Conservation (phyloP, 148 eudicot species). For the Linanthus parryae region DNA sequence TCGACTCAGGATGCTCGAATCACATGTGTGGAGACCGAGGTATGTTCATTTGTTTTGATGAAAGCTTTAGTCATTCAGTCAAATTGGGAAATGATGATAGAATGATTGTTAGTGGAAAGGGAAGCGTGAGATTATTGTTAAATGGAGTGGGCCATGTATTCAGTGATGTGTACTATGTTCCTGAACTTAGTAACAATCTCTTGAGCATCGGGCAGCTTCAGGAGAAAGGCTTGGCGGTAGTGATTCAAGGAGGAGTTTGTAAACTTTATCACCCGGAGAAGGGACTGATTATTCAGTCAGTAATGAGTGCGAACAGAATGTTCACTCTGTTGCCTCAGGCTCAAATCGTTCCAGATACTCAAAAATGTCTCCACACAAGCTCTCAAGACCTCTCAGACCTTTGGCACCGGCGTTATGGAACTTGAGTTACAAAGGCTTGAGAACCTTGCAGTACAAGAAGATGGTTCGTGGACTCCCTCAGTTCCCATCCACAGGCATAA, state of each 20-base stretch:
- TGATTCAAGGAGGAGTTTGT: neutral
- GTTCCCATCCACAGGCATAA: neutral
- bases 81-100: neutral
- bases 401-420: slow-evolving; percentile 11
- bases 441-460: neutral
- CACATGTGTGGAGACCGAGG: slow-evolving; percentile 2
- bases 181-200: neutral
- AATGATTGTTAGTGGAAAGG: neutral
- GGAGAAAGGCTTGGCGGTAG: neutral
- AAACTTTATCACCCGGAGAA: neutral
- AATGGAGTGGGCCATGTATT: neutral
- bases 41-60: neutral
- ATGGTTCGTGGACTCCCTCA: neutral
- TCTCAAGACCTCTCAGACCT: neutral
- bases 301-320: neutral
- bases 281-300: too few species aligned
- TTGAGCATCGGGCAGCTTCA: neutral
- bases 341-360: neutral
- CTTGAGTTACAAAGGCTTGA: slow-evolving; percentile 7
- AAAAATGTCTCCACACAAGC: neutral
- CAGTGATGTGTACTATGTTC: slow-evolving; percentile 4
- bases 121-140: neutral
- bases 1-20: slow-evolving; percentile 6
- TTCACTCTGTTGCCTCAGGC: neutral
- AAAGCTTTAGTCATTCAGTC: neutral